Conservation (phyloP, 1,284 basidiomycete species). For the Meira nashicola region DNA sequence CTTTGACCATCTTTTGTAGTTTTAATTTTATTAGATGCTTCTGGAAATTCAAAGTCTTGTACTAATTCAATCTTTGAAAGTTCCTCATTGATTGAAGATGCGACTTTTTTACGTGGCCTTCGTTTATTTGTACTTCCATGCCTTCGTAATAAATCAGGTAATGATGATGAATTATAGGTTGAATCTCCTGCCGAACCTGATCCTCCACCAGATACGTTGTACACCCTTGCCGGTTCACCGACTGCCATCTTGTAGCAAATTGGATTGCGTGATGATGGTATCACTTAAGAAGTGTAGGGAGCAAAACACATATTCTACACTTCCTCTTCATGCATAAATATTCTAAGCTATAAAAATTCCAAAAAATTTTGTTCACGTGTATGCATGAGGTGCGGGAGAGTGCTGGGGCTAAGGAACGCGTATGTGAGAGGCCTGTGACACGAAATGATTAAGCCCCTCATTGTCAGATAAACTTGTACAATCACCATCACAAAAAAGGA, state of each 20-base stretch:
- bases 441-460: no score
- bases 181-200: slow-evolving; percentile 18
- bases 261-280: not conserved
- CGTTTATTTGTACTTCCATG: slow-evolving; percentile 50
- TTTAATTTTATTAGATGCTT: slow-evolving; percentile 85
- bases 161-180: slow-evolving; percentile 48
- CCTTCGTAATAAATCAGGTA: slow-evolving; percentile 46
- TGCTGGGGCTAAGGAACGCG: not conserved
- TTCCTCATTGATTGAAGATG: slow-evolving; percentile 20
- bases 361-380: slow-evolving; percentile 5
- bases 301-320: no score
- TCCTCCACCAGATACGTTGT: slow-evolving; percentile 45
- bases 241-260: slow-evolving; percentile 14
- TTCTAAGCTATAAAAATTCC: not conserved
- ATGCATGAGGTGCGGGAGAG: not conserved
- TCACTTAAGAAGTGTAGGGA: no score
- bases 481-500: not conserved
- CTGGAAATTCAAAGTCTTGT: slow-evolving; percentile 94
- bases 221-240: slow-evolving; percentile 43
- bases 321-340: not conserved
- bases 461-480: no score
- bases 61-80: slow-evolving; percentile 48
- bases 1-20: slow-evolving; percentile 87
- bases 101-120: slow-evolving; percentile 30
- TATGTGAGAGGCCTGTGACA: no score